Conservation (phyloP, 768 basidiomycete genomes). For the Amanita phalloides region DNA sequence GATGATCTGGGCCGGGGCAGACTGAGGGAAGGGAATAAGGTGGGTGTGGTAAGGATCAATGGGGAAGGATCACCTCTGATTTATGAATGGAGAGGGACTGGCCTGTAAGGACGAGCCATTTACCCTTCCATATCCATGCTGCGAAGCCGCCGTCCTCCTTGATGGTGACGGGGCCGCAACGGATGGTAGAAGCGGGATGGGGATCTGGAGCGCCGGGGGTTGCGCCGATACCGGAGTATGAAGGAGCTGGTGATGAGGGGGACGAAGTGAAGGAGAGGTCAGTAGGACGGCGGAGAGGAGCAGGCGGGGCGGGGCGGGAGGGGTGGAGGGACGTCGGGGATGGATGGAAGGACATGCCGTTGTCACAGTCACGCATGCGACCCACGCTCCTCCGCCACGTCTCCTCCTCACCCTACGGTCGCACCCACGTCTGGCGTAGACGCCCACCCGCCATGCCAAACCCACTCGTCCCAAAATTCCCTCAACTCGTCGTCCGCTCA, state of each 20-base stretch:
- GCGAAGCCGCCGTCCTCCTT: conserved; percentile 88
- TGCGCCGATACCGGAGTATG: conserved; percentile 78
- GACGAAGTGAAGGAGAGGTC: conserved; percentile 40
- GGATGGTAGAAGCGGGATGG: conserved; percentile 36
- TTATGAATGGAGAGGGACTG: conserved; percentile 76
- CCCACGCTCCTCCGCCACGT: conserved; percentile 14
- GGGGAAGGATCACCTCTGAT: conserved; percentile 53
- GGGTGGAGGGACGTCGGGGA: conserved; percentile 56
- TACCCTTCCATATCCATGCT: conserved; percentile 85
- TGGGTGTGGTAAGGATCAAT: not conserved
- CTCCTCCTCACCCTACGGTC: conserved; percentile 74
- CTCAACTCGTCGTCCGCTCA: conserved; percentile 75
- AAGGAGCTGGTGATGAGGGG: conserved; percentile 47
- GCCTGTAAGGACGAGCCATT: conserved; percentile 83
- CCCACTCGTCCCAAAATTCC: conserved; percentile 78
- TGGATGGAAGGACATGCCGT: conserved; percentile 25
- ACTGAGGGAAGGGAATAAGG: conserved; percentile 19
- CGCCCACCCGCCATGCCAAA: conserved; percentile 61
- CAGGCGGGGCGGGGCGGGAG: conserved; percentile 68
- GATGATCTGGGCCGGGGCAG: conserved; percentile 43
- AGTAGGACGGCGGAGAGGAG: conserved; percentile 39
- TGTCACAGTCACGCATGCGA: not conserved
- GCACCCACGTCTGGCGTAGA: conserved; percentile 74
- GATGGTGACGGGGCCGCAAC: conserved; percentile 68
- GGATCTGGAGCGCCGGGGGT: conserved; percentile 46